Conservation (phyloP, 768 basidiomycete genomes). For the Imleria badia region DNA sequence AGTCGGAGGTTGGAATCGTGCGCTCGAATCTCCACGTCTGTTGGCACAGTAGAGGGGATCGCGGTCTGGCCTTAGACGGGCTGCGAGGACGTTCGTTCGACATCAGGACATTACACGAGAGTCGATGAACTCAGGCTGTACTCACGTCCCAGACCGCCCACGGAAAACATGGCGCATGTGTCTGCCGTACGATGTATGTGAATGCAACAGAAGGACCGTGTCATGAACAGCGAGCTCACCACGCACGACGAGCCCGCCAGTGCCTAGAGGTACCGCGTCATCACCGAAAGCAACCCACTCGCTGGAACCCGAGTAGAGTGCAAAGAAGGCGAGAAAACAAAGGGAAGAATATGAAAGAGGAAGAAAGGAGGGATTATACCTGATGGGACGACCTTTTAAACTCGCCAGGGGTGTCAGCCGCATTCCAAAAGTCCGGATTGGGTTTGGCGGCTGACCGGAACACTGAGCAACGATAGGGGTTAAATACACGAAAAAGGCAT, state of each 20-base stretch:
- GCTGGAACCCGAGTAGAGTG: slow-evolving; percentile 1
- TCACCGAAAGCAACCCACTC: neutral
- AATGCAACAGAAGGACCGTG: neutral
- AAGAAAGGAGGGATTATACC: slow-evolving; percentile 2
- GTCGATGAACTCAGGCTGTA: neutral
- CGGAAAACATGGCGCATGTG: neutral
- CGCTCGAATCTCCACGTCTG: neutral
- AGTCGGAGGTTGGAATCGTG: neutral
- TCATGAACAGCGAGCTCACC: neutral
- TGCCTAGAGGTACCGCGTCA: neutral
- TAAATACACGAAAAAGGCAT: too few relatives aligned
- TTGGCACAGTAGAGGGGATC: neutral
- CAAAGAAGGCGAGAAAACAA: neutral
- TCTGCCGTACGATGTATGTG: neutral
- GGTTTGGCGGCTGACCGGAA: neutral
- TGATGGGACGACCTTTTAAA: neutral
- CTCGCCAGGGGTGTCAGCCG: neutral
- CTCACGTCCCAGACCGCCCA: neutral
- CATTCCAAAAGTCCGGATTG: neutral
- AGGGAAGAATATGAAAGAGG: neutral
- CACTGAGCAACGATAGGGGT: too few relatives aligned
- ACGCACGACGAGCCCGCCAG: neutral
- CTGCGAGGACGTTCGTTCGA: neutral
- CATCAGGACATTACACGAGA: neutral
- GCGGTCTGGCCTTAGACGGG: neutral